Base-by-base conservation (phyloP, 352 stramenopile species). In the Globisporangium megalacanthum region DNA sequence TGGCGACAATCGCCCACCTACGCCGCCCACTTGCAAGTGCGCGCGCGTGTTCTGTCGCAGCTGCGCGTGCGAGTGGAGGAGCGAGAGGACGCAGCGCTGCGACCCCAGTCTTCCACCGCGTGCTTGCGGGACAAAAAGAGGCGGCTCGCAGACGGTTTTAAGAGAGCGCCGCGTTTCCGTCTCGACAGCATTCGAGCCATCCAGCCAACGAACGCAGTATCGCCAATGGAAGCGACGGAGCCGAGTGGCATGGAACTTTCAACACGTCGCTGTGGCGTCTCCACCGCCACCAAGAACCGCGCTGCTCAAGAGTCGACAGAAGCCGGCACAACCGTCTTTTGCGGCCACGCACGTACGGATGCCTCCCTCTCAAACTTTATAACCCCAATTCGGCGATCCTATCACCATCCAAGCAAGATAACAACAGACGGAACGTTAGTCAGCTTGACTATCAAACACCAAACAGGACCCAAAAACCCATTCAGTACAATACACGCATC, bases 81-180 rank as follows among this genome's bases (percentile, higher is more conserved):
- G 53, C 20, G 48, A 45, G 41, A 17, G 29, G 69, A 57, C 59
- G 59, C 59, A 45, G 56, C 50, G 44, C 52, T 57, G 46, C 59
- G n/a, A n/a, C n/a, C n/a, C 57, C 33, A 6, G 57, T 62, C 19
- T 56, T 66, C 45, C 50, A 61, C 49, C 69, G 66, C 54, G 63
- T 77, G 25, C 19, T 61, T 33, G 60, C 60, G 31, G 54, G 60
- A 37, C 56, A 77, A 10, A 68, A 74, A 36, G 58, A 70, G 62
- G 61, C 63, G 20, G 42, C 49, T 33, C 50, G 53, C 37, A 59
- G 58, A 52, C 70, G 70, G 49, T 69, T 73, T 36, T 77, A 70
- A 65, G 37, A 6, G 4, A 10, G n/a, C n/a, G n/a, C n/a, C n/a
- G n/a, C n/a, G n/a, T n/a, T n/a, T n/a, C n/a, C n/a, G n/a, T n/a